Evolutionary conservation across 768 basidiomycete species (phyloP), one percentile per base, ranked within the genome.

Genomic region (Mycena leptocephala): DNA sequence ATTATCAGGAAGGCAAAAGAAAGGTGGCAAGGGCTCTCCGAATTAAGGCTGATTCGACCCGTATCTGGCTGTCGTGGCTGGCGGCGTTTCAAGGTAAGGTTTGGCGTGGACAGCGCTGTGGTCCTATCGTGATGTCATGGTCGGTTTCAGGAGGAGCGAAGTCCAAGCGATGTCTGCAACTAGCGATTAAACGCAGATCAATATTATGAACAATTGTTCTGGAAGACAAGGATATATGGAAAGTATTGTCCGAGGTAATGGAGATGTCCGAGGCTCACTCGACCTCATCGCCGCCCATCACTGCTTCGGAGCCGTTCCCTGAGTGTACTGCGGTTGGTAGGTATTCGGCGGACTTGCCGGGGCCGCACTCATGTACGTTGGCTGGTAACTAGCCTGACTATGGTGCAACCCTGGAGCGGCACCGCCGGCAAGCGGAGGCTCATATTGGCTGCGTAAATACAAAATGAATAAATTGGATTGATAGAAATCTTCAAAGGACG

Each of bases 311-410:
- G 67, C 2, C 26, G 30, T 30, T 7, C 55, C 26, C 37, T 56
- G 67, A 26, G 26, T 9, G 43, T 65, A 65, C 28, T 51, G 28
- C 20, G 64, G 64, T 46, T 33, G 46, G 13, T 70, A 70, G 16
- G 13, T 70, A 20, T 59, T 58, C 56, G 26, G 30, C 20, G 56
- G 68, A 9, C 20, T 32, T 22, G 28, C 41, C 22, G 55, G 56
- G 8, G 68, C 37, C 22, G 24, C 28, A 13, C 32, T 70, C 68
- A 70, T 70, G 14, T 70, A 70, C 9, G 41, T 32, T 7, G 68
- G 68, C 41, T 70, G 68, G 32, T 70, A 70, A 26, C 68, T 58
- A 28, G 53, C n/a, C 24, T 28, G 43, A 20, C 43, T 39, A 24
- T 69, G 68, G 4, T 59, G 68, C 41, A 33, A 56, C 6, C 68